Evolutionary conservation across 768 basidiomycete genomes (phyloP).

Genomic region (Hypholoma sublateritium): DNA sequence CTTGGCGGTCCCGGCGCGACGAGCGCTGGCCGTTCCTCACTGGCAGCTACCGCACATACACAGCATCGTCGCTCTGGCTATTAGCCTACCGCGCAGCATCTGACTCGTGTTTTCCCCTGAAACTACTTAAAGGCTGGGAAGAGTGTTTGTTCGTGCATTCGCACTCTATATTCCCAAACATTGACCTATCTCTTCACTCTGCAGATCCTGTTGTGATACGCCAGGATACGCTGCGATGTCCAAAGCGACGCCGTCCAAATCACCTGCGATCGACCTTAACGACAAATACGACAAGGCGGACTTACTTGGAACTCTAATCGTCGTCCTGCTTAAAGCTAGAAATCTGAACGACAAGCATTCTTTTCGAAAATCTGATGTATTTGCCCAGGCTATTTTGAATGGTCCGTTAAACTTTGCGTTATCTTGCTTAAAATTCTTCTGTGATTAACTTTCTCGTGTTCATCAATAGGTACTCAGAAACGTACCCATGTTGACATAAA

Average conservation of each 20-base stretch:
- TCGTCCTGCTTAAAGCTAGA: conserved; percentile 83
- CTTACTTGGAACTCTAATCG: conserved; percentile 79
- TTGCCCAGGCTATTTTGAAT: conserved; percentile 62
- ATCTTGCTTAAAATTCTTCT: background rate
- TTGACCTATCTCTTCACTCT: background rate
- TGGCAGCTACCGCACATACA: background rate
- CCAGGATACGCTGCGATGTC: conserved; percentile 8
- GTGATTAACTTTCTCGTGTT: conserved; percentile 6
- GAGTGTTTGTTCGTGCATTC: background rate
- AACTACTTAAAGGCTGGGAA: too few species aligned
- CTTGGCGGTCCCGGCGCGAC: background rate
- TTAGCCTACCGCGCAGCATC: background rate
- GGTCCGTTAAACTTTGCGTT: conserved; percentile 27
- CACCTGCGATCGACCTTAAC: conserved; percentile 8
- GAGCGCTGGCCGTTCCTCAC: background rate
- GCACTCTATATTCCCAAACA: background rate
- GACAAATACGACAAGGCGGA: conserved; percentile 34
- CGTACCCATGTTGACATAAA: conserved; percentile 74
- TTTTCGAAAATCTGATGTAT: conserved; percentile 92
- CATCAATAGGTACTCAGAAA: conserved; percentile 51
- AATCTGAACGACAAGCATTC: conserved; percentile 81
- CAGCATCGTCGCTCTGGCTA: background rate
- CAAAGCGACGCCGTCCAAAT: conserved; percentile 10
- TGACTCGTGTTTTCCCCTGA: background rate
- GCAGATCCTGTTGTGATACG: background rate